Evolutionary conservation across 2,329 filamentous ascomycete species (phyloP), one percentile per base, ranked within the genome.

Genomic region (Cordyceps cateniannulata): DNA sequence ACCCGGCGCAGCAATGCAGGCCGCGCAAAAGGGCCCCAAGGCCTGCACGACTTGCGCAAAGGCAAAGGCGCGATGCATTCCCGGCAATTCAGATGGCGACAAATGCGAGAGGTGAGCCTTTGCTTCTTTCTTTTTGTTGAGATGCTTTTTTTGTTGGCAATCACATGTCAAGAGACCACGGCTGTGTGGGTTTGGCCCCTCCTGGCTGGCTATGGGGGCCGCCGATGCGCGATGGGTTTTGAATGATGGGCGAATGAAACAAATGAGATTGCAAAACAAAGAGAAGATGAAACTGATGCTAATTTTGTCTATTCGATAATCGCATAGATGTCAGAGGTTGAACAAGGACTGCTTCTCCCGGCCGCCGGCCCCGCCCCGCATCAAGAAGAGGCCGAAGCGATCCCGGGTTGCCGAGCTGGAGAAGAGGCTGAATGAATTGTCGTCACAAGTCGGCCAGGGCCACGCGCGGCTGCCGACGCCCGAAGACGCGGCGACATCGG

Each of bases 361-460:
- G 63, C 77, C 70, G 45, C 78, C 79, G 51, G 79, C 79, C 16
- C 77, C 79, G 55, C 76, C 79, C 3, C 75, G 79, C 49, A 72
- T 74, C 55, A 78, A 79, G 66, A 81, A 77, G 67, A 71, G 73
- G 22, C 73, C 75, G 47, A 80, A 78, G 68, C 72, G 78, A 18
- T 81, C 77, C 20, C 72, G 79, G 51, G 79, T 82, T 45, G 75
- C 79, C 20, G 79, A 81, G 68, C 72, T 82, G 12, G 79, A 82
- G 68, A 77, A 77, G 67, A 73, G 79, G 1, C 72, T 82, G 1
- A 74, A 81, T 62, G 77, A 81, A 67, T 70, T 82, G 60, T 79
- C 77, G 3, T 76, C 76, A 1, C 76, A 78, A 54, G 48, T 61
- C 47, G 55, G 58, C 65, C 60, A 51, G 63, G 63, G n/a, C 63